phyloP scores from a whole-genome alignment of 208 protist genomes.

The Angomonas ambiguus region DNA sequence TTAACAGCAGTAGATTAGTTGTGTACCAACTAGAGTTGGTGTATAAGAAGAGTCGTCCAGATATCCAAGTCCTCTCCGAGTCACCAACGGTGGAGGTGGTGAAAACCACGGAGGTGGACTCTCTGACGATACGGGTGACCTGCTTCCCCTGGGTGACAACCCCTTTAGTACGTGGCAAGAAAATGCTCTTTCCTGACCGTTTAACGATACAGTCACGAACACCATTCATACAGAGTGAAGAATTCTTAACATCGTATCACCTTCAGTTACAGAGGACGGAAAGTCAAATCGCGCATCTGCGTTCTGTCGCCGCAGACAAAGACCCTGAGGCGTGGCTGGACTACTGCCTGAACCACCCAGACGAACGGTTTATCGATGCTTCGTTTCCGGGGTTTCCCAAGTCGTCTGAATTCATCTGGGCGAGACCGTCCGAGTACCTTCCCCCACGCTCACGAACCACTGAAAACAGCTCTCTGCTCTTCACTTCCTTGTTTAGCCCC shows the following conservation, averaged over 20 bases:
- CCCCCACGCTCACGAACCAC: neutral
- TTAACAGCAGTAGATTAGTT: neutral
- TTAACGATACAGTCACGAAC: neutral
- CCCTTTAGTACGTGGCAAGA: neutral
- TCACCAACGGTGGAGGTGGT: neutral
- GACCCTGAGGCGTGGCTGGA: neutral
- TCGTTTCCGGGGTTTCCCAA: neutral
- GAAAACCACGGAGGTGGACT: neutral
- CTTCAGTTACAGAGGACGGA: neutral
- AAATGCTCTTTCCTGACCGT: neutral
- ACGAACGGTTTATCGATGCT: neutral
- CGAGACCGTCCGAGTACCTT: slow-evolving; percentile 1
- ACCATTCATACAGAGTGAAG: neutral
- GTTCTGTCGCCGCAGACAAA: neutral
- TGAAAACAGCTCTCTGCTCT: slow-evolving; percentile 20
- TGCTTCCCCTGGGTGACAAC: neutral
- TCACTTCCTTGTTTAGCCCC: slow-evolving; percentile 30
- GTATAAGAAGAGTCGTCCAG: neutral
- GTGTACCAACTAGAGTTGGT: neutral
- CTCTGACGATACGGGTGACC: neutral
- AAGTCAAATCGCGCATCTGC: neutral
- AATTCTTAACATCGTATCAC: neutral
- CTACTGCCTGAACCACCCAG: neutral
- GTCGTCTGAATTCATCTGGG: neutral
- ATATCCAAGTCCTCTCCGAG: neutral